Evolutionary conservation across 2,329 filamentous ascomycete genomes (phyloP), one percentile per base, ranked within the genome.

Genomic region (Cladosporium sp.): DNA sequence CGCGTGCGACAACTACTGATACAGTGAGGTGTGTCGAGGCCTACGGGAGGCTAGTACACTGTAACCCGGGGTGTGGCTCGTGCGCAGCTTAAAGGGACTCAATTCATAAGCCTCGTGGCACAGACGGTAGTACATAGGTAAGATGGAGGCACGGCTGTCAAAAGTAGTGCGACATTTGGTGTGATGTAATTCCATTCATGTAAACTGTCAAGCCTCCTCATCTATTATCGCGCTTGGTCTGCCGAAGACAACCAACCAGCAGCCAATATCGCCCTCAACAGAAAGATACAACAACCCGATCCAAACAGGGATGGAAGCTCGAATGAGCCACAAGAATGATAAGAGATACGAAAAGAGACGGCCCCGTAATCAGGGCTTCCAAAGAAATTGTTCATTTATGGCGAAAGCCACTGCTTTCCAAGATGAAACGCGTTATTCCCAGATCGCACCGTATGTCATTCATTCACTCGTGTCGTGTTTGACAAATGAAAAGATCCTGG

Each of bases 401-500:
- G 51, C 51, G 28, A 54, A 57, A 57, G 32, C 32, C 54, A 23
- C 30, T 57, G 30, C 56, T 58, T 58, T 58, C 56, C 56, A 58
- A 58, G 25, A 54, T 54, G 34, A 25, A 58, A 30, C 56, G 56
- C 56, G 34, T 39, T 32, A 23, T 58, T 26, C 25, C 23, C 56
- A 46, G 25, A 39, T 43, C 56, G 36, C 36, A 25, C 60, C 49
- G 32, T 63, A 56, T 56, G 60, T 63, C 60, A 36, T 63, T 56
- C 49, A 53, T 63, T 61, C 60, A 46, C 34, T 61, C 60, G 28
- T 63, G 49, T 63, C 60, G 54, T 39, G 51, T 28, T 54, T n/a
- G 30, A 54, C 51, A 54, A 54, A 54, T 30, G 26, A 28, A 30
- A 54, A 54, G 26, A 53, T 34, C 32, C 53, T 23, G 54, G 28